A percentile compares a stretch with the other conserved stretches of the same genome.
Conservation (phyloP, 208 protist species). For the Leishmania turanica region DNA sequence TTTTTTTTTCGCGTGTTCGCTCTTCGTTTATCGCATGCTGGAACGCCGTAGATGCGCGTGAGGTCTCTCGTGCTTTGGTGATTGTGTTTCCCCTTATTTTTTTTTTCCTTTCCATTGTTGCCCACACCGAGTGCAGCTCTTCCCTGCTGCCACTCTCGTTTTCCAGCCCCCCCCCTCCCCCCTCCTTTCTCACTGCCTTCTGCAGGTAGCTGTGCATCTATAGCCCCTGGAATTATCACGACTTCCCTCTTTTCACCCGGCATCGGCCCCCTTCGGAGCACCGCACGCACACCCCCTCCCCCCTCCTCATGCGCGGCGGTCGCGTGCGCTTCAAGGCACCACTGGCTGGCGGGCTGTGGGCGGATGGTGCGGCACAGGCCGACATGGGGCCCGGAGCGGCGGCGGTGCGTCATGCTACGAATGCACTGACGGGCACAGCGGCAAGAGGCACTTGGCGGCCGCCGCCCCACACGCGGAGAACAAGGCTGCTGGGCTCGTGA, state of each 20-base stretch:
- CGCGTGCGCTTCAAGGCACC: neutral
- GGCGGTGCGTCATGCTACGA: too few relatives aligned
- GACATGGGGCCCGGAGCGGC: too few relatives aligned
- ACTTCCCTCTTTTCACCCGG: neutral
- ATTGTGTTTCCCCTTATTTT: too few relatives aligned
- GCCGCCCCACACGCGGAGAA: neutral
- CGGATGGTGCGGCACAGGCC: neutral
- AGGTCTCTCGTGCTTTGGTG: neutral
- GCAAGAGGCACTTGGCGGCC: neutral
- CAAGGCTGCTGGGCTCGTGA: neutral
- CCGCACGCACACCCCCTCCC: too few relatives aligned
- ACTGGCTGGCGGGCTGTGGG: neutral
- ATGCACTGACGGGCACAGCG: too few relatives aligned
- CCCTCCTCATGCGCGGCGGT: neutral
- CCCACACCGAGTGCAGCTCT: neutral
- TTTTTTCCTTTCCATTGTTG: too few relatives aligned
- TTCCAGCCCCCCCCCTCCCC: neutral
- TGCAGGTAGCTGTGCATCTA: neutral
- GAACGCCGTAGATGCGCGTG: neutral
- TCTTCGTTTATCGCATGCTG: too few relatives aligned
- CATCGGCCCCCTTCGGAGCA: neutral
- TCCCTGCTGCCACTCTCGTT: neutral
- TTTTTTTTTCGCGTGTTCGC: too few relatives aligned
- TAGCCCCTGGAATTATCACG: neutral
- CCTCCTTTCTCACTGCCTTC: neutral